Evolutionary conservation across 441 rosid genomes (phyloP), one percentile per base, ranked within the genome.

Genomic region (Rhodomyrtus psidioides): DNA sequence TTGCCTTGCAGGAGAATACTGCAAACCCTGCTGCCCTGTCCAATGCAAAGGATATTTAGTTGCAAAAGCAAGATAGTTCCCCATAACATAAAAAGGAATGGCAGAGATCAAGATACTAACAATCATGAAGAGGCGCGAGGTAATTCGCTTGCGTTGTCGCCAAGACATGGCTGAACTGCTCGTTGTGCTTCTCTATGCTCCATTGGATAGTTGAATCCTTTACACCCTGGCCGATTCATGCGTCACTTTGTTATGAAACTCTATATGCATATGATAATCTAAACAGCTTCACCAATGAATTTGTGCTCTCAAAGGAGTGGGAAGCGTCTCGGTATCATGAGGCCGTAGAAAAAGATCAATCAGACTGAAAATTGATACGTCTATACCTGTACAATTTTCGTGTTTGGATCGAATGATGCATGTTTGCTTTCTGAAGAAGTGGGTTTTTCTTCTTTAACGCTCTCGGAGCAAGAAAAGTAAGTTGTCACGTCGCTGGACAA

Each of bases 391-490:
- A 21, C 49, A 46, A 10, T 70, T 23, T 70, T 39, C 42, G 49
- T n/a, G 16, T 0, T 3, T 21, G 79, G 46, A n/a, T 70, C 79
- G 6, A 21, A 70, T 0, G 51, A 10, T 70, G 49, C n/a, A 46
- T 83, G 85, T 27, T 84, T 19, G 54, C 86, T 84, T 16, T 53
- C 85, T 42, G 79, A 53, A 34, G 88, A 82, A 65, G 84, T 82
- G 15, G 91, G 87, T 14, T 87, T 74, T 82, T 88, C 94, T 91
- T 92, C 92, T 26, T 57, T 75, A 83, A 91, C 91, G 79, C 87
- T 88, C 7, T 87, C 90, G 7, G 89, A 85, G 84, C 91, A 90
- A 84, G 93, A 94, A 87, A 88, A 83, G 54, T 87, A 91, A 75
- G 87, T 87, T 10, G 91, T 90, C 79, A 88, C 81, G 89, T 88